Base-by-base conservation (phyloP, 768 basidiomycete genomes). In the Termitomyces sp. region DNA sequence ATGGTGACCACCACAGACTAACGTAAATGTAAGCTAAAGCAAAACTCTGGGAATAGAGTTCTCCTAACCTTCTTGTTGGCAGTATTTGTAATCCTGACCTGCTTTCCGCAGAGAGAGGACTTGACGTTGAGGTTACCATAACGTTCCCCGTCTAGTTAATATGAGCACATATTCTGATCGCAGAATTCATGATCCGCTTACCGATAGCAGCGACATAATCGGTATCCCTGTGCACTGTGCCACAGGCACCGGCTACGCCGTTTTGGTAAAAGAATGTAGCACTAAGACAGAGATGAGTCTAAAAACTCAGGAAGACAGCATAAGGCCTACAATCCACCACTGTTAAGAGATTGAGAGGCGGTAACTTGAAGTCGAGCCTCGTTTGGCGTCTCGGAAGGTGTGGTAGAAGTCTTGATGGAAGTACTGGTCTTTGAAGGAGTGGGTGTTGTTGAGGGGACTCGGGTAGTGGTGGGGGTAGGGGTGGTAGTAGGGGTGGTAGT, bases 161-260 rank as follows among this genome's bases (percentile, higher is more conserved):
- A 27, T 19, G 9, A 42, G 19, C 17, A 27, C 14, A 45, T 25
- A 56, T 60, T 60, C 49, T 52, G 25, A 30, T 34, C 41, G 14
- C 16, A 49, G 4, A 5, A 45, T 21, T 37, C 19, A 3, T 46
- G 30, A n/a, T 53, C 43, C 28, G 70, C 79, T 62, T 61, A 82
- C 86, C 80, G 25, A 91, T 79, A 37, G 88, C 89, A 63, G 77
- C 83, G 63, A 91, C 78, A 37, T 74, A 50, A 61, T 74, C 85
- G 27, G 14, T 63, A 71, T 96, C 94, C 2, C 65, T 56, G 77
- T 79, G 72, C 23, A 74, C 70, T 12, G 54, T 64, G 27, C 94
- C 95, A 69, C 95, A 97, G 6, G 91, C 89, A 53, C 94, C 94
- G 8, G 89, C 75, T 39, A 76, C 76, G 46, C 87, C 88, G 46